Evolutionary conservation across 495 filamentous ascomycete genomes (phyloP).

Genomic region (Letharia lupina): DNA sequence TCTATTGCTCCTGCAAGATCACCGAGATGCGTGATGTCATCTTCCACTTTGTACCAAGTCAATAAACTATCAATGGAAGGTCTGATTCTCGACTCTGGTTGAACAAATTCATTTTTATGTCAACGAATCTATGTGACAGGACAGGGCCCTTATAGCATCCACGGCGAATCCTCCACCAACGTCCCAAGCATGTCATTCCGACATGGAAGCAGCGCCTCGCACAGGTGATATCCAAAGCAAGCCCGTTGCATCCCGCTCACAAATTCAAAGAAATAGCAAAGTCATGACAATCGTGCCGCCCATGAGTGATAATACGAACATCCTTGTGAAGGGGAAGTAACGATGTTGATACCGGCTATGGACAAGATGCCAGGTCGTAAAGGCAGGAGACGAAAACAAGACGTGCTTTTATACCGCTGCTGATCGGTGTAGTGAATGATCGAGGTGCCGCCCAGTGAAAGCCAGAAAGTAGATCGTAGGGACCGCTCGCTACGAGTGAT

Average conservation of each 20-base stretch:
- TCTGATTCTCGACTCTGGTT: not conserved
- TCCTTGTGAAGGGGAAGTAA: not conserved
- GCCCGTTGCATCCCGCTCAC: not conserved
- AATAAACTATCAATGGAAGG: not conserved
- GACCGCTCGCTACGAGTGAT: not conserved
- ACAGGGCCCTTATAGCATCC: not conserved
- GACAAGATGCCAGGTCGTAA: not conserved
- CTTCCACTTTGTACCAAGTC: not conserved
- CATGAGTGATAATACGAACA: not conserved
- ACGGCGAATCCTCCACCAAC: not conserved
- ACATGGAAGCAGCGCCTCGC: not conserved
- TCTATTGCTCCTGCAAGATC: not conserved
- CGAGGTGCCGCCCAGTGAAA: not conserved
- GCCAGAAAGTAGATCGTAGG: not conserved
- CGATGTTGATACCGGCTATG: slow-evolving; percentile 1
- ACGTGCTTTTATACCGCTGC: slow-evolving; percentile 8
- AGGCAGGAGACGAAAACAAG: not conserved
- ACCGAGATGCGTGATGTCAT: not conserved
- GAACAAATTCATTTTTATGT: not conserved
- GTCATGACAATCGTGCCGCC: slow-evolving; percentile 14
- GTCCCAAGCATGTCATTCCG: not conserved
- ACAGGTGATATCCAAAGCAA: not conserved
- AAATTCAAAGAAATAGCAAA: slow-evolving; percentile 1
- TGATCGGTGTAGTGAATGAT: not conserved
- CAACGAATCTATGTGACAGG: not conserved